These are phyloP conservation scores for Paecilomyces sp. DNA, from an alignment of 2,329 filamentous ascomycete species.

Conservation along the genomic window DNA sequence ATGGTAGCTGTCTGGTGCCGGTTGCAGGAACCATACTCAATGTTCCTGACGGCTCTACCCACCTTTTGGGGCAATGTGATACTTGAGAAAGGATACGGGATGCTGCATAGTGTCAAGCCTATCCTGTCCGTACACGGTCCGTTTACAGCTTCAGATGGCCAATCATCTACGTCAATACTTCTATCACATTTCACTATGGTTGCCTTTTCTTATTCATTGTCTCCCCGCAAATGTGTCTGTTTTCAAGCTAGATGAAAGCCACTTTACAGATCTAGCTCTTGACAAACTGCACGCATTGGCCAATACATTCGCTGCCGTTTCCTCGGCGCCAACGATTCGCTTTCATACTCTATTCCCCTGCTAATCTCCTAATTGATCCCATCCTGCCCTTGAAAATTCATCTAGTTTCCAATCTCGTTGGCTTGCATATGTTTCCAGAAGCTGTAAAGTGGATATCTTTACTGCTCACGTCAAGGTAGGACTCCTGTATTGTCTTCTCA, in stretches of 20 bases:
- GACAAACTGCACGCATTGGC: not conserved
- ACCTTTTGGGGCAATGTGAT: not conserved
- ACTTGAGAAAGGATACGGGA: not conserved
- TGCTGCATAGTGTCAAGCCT: not conserved
- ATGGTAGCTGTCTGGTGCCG: not conserved
- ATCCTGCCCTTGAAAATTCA: not conserved
- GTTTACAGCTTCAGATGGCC: not conserved
- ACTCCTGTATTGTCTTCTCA: not conserved
- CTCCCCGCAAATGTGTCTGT: not conserved
- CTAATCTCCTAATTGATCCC: not conserved
- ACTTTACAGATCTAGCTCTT: not conserved
- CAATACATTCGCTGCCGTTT: not conserved
- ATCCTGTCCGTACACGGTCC: not conserved
- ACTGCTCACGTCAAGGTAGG: not conserved
- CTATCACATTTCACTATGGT: not conserved
- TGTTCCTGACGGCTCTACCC: not conserved
- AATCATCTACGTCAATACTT: not conserved
- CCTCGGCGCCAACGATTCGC: not conserved
- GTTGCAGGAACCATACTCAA: not conserved
- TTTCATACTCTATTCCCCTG: not conserved
- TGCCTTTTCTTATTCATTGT: not conserved
- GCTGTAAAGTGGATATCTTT: not conserved
- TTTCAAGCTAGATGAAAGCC: not conserved
- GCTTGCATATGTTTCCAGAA: not conserved
- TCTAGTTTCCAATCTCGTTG: not conserved